Evolutionary conservation across 140 eudicot species (phyloP).

Genomic region (Bidens hawaiensis): DNA sequence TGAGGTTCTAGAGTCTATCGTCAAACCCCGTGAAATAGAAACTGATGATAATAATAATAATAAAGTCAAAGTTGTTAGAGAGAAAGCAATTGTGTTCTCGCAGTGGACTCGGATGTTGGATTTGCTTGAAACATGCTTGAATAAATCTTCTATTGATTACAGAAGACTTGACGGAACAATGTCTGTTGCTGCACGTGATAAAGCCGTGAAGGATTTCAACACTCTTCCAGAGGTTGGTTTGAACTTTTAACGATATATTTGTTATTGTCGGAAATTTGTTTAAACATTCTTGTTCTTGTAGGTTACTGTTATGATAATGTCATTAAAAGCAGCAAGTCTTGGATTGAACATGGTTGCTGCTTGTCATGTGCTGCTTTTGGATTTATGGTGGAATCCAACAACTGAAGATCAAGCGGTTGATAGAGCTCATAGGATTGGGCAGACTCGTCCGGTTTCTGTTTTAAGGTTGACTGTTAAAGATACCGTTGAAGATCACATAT

Average conservation of each 20-base stretch:
- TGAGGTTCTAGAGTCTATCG: conserved; percentile 52
- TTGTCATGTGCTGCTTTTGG: conserved; percentile 89
- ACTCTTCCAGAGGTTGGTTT: conserved; percentile 81
- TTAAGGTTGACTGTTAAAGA: conserved; percentile 93
- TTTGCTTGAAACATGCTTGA: conserved; percentile 78
- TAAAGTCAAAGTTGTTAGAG: conserved; percentile 38
- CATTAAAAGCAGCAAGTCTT: conserved; percentile 96
- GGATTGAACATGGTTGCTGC: conserved; percentile 99
- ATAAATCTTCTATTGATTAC: conserved; percentile 60
- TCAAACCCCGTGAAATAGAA: conserved; percentile 30
- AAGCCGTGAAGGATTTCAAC: conserved; percentile 90
- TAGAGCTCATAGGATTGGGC: conserved; percentile 97
- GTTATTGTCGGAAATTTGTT: background rate
- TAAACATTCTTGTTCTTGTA: conserved; percentile 14
- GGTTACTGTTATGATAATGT: conserved; percentile 99
- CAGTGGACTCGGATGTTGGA: conserved; percentile 99
- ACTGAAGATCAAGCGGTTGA: conserved; percentile 99
- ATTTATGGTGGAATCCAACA: conserved; percentile 99
- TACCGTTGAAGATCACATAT: conserved; percentile 96
- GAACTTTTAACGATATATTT: background rate
- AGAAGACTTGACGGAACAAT: conserved; percentile 95
- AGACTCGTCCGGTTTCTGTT: conserved; percentile 95
- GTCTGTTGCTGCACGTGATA: conserved; percentile 85
- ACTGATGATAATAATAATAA: conserved; percentile 6
- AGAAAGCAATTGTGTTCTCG: conserved; percentile 95